These are phyloP conservation scores for Dissophora ornata DNA, from an alignment of 192 early-diverging fungal genomes.

Conservation along the genomic window DNA sequence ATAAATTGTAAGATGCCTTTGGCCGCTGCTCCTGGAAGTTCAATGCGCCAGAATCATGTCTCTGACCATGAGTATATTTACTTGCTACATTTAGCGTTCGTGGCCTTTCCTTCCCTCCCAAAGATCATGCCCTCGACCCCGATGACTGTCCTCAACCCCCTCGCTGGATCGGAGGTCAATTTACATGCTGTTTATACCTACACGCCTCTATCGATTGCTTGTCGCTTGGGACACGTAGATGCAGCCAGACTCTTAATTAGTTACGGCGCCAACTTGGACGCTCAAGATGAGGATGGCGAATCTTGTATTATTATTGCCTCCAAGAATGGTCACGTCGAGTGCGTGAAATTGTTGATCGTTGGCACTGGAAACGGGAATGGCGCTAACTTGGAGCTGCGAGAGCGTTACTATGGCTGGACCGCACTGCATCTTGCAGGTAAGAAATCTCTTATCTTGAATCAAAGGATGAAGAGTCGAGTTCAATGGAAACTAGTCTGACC, in stretches of 20 bases:
- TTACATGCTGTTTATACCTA: conserved; percentile 37
- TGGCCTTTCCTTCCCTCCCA: conserved; percentile 24
- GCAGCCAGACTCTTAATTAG: conserved; percentile 64
- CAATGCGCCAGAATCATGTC: not conserved
- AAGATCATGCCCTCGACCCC: conserved; percentile 41
- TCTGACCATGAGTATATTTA: not conserved
- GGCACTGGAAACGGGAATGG: conserved; percentile 16
- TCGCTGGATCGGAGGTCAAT: conserved; percentile 34
- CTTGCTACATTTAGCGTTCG: conserved; percentile 2
- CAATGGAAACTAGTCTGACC: too few species aligned
- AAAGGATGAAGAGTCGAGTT: too few species aligned
- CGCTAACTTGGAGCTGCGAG: conserved; percentile 61
- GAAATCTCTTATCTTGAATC: too few species aligned
- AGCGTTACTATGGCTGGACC: conserved; percentile 70
- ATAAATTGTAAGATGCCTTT: conserved; percentile 30
- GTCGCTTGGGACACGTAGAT: conserved; percentile 59
- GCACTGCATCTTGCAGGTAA: conserved; percentile 71
- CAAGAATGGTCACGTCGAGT: conserved; percentile 63
- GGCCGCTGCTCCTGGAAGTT: not conserved
- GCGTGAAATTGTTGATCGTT: conserved; percentile 61
- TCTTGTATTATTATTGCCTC: conserved; percentile 67
- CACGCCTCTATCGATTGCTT: conserved; percentile 65
- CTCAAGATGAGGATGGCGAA: conserved; percentile 78
- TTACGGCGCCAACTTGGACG: conserved; percentile 66
- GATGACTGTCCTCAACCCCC: conserved; percentile 30